Base-by-base conservation (phyloP, 78 protist species). In the Polysphondylium violaceum region DNA sequence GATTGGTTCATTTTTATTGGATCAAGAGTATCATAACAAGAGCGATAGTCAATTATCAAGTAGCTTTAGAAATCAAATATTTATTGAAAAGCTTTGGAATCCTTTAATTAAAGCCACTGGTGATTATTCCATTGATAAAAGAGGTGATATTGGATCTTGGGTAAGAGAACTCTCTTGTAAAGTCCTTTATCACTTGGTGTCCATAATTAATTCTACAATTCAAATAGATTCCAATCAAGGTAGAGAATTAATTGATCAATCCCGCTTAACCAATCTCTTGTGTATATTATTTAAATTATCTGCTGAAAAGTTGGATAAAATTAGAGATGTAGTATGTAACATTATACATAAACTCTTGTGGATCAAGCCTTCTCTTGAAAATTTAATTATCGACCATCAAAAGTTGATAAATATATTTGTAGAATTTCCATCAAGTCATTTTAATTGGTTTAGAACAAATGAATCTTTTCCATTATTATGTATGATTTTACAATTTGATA, bases 81-180 rank as follows among this genome's bases (percentile, higher is more conserved):
- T 65, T 31, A 17, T 38, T 50, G 33, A 29, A 29, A 65, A n/a
- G n/a, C n/a, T 90, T 17, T 73, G 51, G 41, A 43, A 55, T 19
- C 33, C 76, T 33, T 33, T 81, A 25, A 14, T 69, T 3, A 14
- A 11, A 11, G 72, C 88, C 2, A 64, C 86, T 14, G 68, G 75
- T 3, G 95, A 93, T 35, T 93, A 93, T 40, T 60, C 88, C 29
- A 40, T 93, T 50, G 93, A 85, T 53, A 87, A 65, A 65, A 53
- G 91, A 68, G 95, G 95, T 29, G 95, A 93, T 74, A 68, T 93
- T 31, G 95, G 95, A 23, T 87, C 93, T 12, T 93, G 95, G 95
- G 93, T 87, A 27, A 93, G 95, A 77, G 95, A 93, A 38, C 71
- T 83, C 14, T n/a, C 95, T 2, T 56, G 68, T 50, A 58, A 87